Evolutionary conservation across 2,329 filamentous ascomycete species (phyloP).

Genomic region (Lachnellula subtilissima): DNA sequence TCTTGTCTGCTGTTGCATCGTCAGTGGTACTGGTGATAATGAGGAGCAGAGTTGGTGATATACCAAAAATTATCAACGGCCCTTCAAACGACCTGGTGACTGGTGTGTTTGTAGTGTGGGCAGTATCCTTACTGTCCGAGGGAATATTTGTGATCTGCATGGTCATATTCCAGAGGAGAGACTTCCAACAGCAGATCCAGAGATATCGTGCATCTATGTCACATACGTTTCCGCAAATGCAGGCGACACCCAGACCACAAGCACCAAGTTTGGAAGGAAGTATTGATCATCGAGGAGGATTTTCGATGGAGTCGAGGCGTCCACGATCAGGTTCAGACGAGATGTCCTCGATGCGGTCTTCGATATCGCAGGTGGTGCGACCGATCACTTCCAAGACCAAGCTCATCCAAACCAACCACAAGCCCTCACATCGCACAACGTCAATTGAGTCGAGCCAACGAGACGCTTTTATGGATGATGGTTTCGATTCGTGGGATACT

Average conservation of each 20-base stretch:
- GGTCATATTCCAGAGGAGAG: constrained; percentile 23
- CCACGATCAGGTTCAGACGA: constrained; percentile 42
- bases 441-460: constrained; percentile 44
- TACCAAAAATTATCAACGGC: constrained; percentile 18
- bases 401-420: constrained; percentile 43
- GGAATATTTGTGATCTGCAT: constrained; percentile 27
- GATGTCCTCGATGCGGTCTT: constrained; percentile 45
- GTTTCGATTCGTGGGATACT: constrained; percentile 73
- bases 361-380: constrained; percentile 44
- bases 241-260: constrained; percentile 13
- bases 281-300: constrained; percentile 10
- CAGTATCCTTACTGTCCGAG: constrained; percentile 23
- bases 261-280: constrained; percentile 11
- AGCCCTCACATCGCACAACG: constrained; percentile 35
- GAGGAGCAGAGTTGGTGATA: constrained; percentile 13
- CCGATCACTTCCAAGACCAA: constrained; percentile 54
- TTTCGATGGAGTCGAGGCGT: constrained; percentile 22
- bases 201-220: constrained; percentile 17
- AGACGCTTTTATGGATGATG: constrained; percentile 43
- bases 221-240: constrained; percentile 21
- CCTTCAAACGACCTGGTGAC: constrained; percentile 18
- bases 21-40: constrained; percentile 24
- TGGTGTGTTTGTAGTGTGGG: constrained; percentile 29
- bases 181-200: constrained; percentile 26
- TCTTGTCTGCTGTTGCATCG: constrained; percentile 24